Evolutionary conservation across 2,329 filamentous ascomycete genomes (phyloP).

Genomic region (Gnomoniopsis sp.): DNA sequence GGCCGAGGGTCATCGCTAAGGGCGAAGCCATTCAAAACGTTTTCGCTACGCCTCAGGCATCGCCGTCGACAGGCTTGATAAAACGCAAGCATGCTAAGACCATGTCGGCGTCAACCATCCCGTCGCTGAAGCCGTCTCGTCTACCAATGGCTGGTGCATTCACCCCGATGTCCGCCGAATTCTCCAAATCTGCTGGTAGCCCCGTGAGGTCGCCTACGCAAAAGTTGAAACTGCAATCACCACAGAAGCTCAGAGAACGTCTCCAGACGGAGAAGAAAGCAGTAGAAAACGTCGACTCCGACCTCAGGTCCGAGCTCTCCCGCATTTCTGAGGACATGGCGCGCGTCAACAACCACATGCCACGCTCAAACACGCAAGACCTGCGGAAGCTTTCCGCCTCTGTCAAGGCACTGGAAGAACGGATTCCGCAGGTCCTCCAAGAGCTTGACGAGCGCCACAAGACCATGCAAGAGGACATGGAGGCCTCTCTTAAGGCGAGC

Average conservation of each 20-base stretch:
- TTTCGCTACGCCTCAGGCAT: constrained; percentile 13
- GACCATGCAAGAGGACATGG: constrained; percentile 66
- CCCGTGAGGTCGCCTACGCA: constrained; percentile 33
- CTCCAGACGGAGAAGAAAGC: constrained; percentile 77
- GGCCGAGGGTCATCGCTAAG: constrained; percentile 45
- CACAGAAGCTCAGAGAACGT: constrained; percentile 78
- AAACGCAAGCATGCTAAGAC: constrained; percentile 42
- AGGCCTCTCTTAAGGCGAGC: constrained; percentile 66
- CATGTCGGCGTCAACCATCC: constrained; percentile 52
- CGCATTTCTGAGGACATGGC: constrained; percentile 81
- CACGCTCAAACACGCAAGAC: constrained; percentile 36
- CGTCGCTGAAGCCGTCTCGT: constrained; percentile 45
- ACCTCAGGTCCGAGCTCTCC: constrained; percentile 70
- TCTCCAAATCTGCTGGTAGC: constrained; percentile 30
- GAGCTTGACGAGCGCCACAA: constrained; percentile 60
- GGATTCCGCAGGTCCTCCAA: constrained; percentile 56
- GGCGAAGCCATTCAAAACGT: constrained; percentile 10
- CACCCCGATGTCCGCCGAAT: constrained; percentile 20
- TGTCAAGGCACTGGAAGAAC: constrained; percentile 64
- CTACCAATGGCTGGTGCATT: constrained; percentile 25
- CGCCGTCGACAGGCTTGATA: constrained; percentile 14
- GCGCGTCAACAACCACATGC: constrained; percentile 42
- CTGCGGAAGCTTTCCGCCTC: constrained; percentile 51
- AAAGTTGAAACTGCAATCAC: constrained; percentile 66
- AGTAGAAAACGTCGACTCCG: constrained; percentile 65